Base-by-base conservation (phyloP, 2,329 filamentous ascomycete species). In the Dactylellina drechsleri region DNA sequence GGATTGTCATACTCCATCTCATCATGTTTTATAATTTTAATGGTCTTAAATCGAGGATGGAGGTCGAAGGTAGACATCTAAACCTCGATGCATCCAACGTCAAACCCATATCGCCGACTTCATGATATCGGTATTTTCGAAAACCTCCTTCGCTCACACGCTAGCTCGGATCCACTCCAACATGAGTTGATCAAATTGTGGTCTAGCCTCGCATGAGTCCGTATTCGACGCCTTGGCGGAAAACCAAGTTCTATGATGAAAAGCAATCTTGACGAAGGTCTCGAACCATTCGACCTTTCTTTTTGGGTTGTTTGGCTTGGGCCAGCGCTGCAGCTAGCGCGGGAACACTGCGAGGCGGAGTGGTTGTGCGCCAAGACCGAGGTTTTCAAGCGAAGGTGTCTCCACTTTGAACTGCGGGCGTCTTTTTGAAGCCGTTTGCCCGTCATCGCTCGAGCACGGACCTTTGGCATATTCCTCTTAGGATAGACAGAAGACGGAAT, bases 371-470 rank as follows among this genome's bases (percentile, higher is more conserved):
- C 61, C 68, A 66, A 72, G 59, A 36, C 45, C 18, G 20, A 52
- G 23, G 13, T 23, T 53, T 36, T n/a, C 49, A 40, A 49, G 40
- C 36, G 8, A 52, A 28, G 13, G 16, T 41, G 54, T 61, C 59
- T 56, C 60, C 66, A 54, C 58, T 59, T 43, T 12, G 36, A 13
- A 28, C 54, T 65, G 47, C 50, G 41, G 59, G n/a, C 47, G 58
- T 71, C 66, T 72, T 72, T 43, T 10, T 15, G 60, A 66, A 71
- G 59, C 59, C 59, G 66, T 59, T 71, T 41, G 31, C 26, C 7
- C 26, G 56, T 50, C 7, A 8, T 59, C 7, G 56, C 15, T 10
- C n/a, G 50, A 10, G 6, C 50, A 28, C 12, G 50, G 26, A n/a
- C 28, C 31, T 28, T 20, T 2, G 12, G 43, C 15, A 26, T 40